A percentile compares a stretch with the other conserved stretches of the same genome.
phyloP scores from a whole-genome alignment of 768 basidiomycete species.

The Panus rudis region DNA sequence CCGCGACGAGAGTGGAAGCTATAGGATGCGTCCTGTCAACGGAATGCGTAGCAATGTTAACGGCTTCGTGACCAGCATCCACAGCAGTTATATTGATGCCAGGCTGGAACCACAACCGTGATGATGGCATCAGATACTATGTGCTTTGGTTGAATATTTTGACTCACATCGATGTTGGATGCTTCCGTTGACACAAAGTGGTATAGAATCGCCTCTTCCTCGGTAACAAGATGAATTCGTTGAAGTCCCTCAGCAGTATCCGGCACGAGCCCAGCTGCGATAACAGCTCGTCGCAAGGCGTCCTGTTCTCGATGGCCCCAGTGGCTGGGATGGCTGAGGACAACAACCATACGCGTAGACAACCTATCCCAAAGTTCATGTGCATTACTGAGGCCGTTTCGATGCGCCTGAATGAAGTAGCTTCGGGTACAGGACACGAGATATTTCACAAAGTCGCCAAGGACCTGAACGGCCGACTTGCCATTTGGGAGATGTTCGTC shows the following conservation, averaged over 20 bases:
- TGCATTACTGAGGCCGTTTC: constrained; percentile 36
- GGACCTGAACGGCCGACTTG: constrained; percentile 35
- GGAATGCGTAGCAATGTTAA: too few species aligned
- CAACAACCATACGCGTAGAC: constrained; percentile 37
- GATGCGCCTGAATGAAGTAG: constrained; percentile 43
- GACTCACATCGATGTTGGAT: too few species aligned
- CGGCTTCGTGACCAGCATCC: too few species aligned
- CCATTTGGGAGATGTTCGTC: constrained; percentile 32
- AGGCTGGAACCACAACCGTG: too few species aligned
- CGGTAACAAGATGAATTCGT: constrained; percentile 51
- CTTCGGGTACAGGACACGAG: constrained; percentile 35
- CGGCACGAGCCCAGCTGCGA: constrained; percentile 43
- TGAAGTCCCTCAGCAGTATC: constrained; percentile 30
- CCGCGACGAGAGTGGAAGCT: too few species aligned
- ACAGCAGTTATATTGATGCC: too few species aligned
- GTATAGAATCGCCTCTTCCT: constrained; percentile 57
- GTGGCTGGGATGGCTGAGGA: constrained; percentile 58
- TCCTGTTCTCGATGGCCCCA: constrained; percentile 58
- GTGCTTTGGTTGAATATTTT: too few species aligned
- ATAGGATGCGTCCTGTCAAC: too few species aligned
- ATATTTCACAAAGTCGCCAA: constrained; percentile 42
- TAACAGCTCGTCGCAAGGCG: constrained; percentile 48
- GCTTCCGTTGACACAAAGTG: too few species aligned
- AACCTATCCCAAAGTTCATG: constrained; percentile 40
- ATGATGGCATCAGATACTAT: too few species aligned